These are phyloP conservation scores for Fraxinus sp. DNA, from an alignment of 305 asterid species.

Conservation along the genomic window DNA sequence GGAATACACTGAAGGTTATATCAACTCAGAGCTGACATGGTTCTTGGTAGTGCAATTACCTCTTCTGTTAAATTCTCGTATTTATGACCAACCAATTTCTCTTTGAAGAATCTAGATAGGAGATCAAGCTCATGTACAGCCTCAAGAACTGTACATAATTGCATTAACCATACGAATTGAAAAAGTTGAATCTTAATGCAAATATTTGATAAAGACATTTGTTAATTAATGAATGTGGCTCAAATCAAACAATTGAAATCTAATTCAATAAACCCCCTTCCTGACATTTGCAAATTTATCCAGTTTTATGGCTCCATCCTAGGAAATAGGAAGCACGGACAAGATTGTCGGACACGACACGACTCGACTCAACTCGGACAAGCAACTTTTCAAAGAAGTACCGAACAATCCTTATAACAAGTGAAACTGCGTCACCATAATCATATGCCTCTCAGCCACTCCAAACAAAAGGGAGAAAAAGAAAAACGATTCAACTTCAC, in stretches of 20 bases:
- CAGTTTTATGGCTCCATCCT: not conserved
- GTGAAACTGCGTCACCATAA: not conserved
- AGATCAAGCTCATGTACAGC: not conserved
- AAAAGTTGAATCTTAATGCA: not conserved
- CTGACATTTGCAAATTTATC: not conserved
- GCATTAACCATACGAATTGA: not conserved
- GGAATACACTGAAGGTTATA: not conserved
- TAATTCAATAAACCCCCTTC: not conserved
- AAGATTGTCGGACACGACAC: not conserved
- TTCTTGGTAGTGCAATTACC: not conserved
- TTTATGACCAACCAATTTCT: not conserved
- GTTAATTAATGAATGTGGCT: not conserved
- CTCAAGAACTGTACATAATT: not conserved
- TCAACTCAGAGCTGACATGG: not conserved
- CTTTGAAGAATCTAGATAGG: not conserved
- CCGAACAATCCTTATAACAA: not conserved
- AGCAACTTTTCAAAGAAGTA: not conserved
- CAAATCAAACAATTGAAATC: not conserved
- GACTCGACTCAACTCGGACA: not conserved
- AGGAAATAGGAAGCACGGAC: not conserved
- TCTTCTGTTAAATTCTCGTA: not conserved
- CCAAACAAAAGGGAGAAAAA: not conserved
- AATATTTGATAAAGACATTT: not conserved
- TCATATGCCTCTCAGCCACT: not conserved
- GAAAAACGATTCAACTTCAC: not conserved